Conservation (phyloP, 2,329 filamentous ascomycete genomes). For the Furcasterigmium sp. region DNA sequence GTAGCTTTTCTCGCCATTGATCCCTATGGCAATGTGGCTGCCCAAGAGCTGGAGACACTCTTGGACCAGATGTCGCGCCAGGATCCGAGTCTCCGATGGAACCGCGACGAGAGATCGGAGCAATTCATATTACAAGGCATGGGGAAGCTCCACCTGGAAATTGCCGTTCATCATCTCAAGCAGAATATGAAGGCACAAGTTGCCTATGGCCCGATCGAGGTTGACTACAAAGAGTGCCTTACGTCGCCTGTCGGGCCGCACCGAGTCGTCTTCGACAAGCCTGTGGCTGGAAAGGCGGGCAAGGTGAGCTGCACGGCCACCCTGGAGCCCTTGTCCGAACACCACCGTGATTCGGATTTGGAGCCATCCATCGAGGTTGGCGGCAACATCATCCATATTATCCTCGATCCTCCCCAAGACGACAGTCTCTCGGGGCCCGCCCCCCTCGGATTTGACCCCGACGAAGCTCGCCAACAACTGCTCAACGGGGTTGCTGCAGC, state of each 20-base stretch:
- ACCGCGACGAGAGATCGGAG: slow-evolving; percentile 80
- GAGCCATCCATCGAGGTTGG: slow-evolving; percentile 50
- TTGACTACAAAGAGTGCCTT: slow-evolving; percentile 87
- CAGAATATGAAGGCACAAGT: slow-evolving; percentile 85
- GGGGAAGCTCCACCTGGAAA: slow-evolving; percentile 93
- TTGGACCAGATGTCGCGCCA: slow-evolving; percentile 78
- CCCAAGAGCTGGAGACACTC: slow-evolving; percentile 72
- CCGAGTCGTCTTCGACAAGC: slow-evolving; percentile 66
- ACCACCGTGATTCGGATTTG: slow-evolving; percentile 21
- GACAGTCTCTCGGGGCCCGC: too few species aligned
- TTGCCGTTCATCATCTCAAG: slow-evolving; percentile 81
- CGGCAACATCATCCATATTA: slow-evolving; percentile 63
- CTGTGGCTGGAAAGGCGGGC: slow-evolving; percentile 73
- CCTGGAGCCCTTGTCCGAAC: slow-evolving; percentile 54
- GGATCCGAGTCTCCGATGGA: slow-evolving; percentile 86
- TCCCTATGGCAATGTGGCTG: slow-evolving; percentile 68
- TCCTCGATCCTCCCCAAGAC: slow-evolving; percentile 42
- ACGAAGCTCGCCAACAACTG: slow-evolving; percentile 53
- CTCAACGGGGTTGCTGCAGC: slow-evolving; percentile 79
- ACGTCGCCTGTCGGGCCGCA: slow-evolving; percentile 50
- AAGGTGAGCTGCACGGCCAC: slow-evolving; percentile 70
- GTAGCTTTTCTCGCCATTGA: slow-evolving; percentile 97
- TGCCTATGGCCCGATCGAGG: slow-evolving; percentile 85
- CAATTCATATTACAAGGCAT: slow-evolving; percentile 93
- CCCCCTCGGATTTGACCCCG: slow-evolving; percentile 43